These are phyloP conservation scores for Ballota nigra DNA, from an alignment of 257 asterid genomes.

Conservation along the genomic window DNA sequence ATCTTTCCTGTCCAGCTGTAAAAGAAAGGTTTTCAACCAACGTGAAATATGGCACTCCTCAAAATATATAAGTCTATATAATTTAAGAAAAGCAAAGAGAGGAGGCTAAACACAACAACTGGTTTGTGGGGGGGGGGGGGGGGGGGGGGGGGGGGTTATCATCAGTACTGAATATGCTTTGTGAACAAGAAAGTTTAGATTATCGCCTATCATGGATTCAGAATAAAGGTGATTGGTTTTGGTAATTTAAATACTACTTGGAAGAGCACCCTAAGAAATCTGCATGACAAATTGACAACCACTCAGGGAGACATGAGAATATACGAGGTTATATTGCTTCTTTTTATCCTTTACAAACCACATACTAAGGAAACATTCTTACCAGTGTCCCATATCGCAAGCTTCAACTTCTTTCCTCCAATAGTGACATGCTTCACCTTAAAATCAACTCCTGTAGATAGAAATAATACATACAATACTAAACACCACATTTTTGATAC, in stretches of 20 bases:
- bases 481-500: not conserved
- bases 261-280: not conserved
- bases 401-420: conserved; percentile 94
- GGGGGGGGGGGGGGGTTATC: too few species aligned
- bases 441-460: conserved; percentile 82
- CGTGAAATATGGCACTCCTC: not conserved
- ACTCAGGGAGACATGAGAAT: not conserved
- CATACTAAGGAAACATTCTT: conserved; percentile 20
- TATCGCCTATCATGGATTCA: not conserved
- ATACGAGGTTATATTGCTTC: not conserved
- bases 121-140: not conserved
- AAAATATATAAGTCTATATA: not conserved
- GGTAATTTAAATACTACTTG: not conserved
- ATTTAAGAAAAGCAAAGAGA: not conserved
- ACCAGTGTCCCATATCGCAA: conserved; percentile 99
- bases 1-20: conserved; percentile 76
- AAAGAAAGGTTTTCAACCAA: conserved; percentile 17
- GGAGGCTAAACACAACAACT: not conserved
- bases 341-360: not conserved
- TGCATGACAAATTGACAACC: not conserved
- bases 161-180: not conserved
- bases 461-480: not conserved
- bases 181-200: not conserved
- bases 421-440: conserved; percentile 87
- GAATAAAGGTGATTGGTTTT: not conserved